These are phyloP conservation scores for Sarocladiaceae sp. DNA, from an alignment of 2,329 filamentous ascomycete genomes.

Conservation along the genomic window DNA sequence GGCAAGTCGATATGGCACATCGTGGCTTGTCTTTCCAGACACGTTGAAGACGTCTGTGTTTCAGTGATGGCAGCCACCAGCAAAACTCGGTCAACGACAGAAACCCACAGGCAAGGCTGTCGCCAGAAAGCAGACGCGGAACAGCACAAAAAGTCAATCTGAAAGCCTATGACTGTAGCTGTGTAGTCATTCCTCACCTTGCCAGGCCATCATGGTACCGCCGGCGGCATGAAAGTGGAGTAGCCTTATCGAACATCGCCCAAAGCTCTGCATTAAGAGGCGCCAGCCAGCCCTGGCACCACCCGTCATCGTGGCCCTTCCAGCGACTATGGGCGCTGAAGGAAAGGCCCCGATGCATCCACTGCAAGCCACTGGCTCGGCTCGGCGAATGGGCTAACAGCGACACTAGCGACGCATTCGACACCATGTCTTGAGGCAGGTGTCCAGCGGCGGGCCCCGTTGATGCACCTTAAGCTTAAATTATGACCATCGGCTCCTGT, in stretches of 20 bases:
- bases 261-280: background rate
- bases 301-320: background rate
- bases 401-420: background rate
- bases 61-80: too few species aligned
- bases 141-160: background rate
- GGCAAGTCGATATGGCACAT: too few species aligned
- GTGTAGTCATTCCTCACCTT: background rate
- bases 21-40: too few species aligned
- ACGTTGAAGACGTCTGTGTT: too few species aligned
- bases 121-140: background rate
- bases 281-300: background rate
- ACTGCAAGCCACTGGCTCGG: constrained; percentile 7
- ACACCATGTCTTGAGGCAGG: too few species aligned
- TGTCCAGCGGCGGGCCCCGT: background rate
- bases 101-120: background rate
- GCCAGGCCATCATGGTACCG: background rate
- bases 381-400: constrained; percentile 3
- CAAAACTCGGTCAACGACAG: too few species aligned
- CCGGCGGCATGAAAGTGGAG: constrained; percentile 1
- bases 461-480: constrained; percentile 5
- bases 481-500: background rate
- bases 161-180: background rate
- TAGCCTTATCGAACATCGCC: constrained; percentile 3
- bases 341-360: background rate
- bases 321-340: background rate